Base-by-base conservation (phyloP, 768 basidiomycete genomes). In the Trametes villosa region DNA sequence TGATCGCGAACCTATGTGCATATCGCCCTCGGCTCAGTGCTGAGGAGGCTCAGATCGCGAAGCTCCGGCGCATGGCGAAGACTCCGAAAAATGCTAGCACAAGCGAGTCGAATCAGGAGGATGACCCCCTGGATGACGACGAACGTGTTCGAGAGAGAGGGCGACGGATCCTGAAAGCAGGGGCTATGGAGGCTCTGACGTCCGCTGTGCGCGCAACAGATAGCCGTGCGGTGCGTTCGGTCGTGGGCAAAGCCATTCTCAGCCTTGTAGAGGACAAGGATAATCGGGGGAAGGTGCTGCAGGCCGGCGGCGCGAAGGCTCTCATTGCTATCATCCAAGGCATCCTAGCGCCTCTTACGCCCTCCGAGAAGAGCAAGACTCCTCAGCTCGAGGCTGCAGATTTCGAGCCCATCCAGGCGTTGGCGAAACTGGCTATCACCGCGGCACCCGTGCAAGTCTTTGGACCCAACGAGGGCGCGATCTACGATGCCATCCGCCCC, bases 371-470 rank as follows among this genome's bases (percentile, higher is more conserved):
- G 24, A 45, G 67, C 36, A 56, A 67, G 31, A 55, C 73, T 29
- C 60, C 71, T 27, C 67, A 72, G 40, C 61, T 84, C 13, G 82
- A 83, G 44, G 67, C 74, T 6, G 64, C 77, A 0, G 78, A 82
- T 47, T 75, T 94, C 13, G 77, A 83, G 18, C 80, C 94, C 1
- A 84, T 92, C 27, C 96, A 98, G 72, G 95, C 94, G 2, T 77
- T 97, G 27, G 92, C 95, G 17, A 97, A 98, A 71, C 86, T 99
- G 27, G 79, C 92, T 45, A 98, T 98, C 68, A 98, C 96, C 1
- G 82, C 94, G 2, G 87, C 94, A 11, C 97, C 97, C 0, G 74
- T 92, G 0, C 89, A 93, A 62, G 91, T 98, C 30, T 96, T 97
- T 75, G 96, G 96, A 2, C 91, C 95, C 9, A 84, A 91, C 60